These are phyloP conservation scores for Periconia digitata DNA, from an alignment of 2,329 filamentous ascomycete genomes.

Conservation along the genomic window DNA sequence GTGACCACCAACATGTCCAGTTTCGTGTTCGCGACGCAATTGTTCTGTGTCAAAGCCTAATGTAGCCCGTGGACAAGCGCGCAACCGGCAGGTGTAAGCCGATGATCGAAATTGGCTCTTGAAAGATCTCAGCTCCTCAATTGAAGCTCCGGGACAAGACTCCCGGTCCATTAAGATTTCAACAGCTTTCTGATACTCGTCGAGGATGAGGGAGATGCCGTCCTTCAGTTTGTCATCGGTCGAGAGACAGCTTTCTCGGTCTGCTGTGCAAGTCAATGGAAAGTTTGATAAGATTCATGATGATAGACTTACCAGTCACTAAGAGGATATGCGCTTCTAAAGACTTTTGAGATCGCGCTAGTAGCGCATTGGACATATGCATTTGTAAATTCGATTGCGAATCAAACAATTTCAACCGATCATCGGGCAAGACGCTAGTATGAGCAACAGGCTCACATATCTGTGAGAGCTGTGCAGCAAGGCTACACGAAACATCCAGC, in stretches of 20 bases:
- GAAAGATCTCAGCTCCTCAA: slow-evolving; percentile 13
- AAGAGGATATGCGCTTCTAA: slow-evolving; percentile 3
- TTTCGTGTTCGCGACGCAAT: slow-evolving; percentile 11
- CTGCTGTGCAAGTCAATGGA: too few relatives aligned
- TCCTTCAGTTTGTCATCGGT: background rate
- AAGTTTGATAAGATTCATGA: too few relatives aligned
- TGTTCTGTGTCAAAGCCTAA: slow-evolving; percentile 13
- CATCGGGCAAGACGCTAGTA: background rate
- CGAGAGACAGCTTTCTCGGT: background rate
- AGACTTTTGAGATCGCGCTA: slow-evolving; percentile 4
- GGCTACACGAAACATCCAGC: background rate
- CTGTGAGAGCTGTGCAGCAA: background rate
- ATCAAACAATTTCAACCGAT: slow-evolving; percentile 2
- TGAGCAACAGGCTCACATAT: background rate
- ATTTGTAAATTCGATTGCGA: background rate
- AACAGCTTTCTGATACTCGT: slow-evolving; percentile 10
- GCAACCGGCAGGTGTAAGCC: slow-evolving; percentile 15
- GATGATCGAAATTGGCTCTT: slow-evolving; percentile 13
- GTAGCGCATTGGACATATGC: background rate
- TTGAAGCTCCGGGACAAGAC: slow-evolving; percentile 12
- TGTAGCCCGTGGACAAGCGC: slow-evolving; percentile 13
- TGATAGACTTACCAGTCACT: background rate
- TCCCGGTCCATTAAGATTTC: slow-evolving; percentile 7
- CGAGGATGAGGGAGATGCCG: slow-evolving; percentile 5
- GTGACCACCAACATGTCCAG: slow-evolving; percentile 11